Conservation (phyloP, 179 eudicot genomes). For the Actinidia polygama region DNA sequence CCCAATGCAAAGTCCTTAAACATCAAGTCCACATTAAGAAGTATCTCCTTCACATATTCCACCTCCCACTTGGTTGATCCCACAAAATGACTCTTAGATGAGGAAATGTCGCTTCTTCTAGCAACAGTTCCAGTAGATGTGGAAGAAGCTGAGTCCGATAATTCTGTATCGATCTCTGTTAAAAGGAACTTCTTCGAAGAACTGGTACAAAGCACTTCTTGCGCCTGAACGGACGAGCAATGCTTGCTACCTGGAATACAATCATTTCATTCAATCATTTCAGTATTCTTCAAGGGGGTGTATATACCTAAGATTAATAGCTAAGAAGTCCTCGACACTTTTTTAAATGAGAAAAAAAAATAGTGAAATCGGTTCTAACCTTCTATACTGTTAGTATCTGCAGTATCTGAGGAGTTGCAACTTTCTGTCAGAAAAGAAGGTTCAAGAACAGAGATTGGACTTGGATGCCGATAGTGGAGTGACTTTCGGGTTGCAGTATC, state of each 20-base stretch:
- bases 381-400: constrained; percentile 54
- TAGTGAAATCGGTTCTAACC: constrained; percentile 37
- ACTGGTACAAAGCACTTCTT: constrained; percentile 36
- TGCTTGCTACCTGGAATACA: constrained; percentile 65
- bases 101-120: constrained; percentile 13
- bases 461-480: constrained; percentile 52
- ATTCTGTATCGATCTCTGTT: constrained; percentile 56
- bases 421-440: constrained; percentile 64
- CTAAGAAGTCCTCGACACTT: too few relatives aligned
- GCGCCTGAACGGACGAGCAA: constrained; percentile 57
- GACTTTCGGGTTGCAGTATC: constrained; percentile 44
- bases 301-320: too few relatives aligned
- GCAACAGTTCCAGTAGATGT: constrained; percentile 29
- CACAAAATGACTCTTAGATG: neutral
- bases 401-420: constrained; percentile 73
- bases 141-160: constrained; percentile 67
- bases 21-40: constrained; percentile 53
- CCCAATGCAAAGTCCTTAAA: constrained; percentile 45
- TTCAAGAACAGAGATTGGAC: constrained; percentile 84
- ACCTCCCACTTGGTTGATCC: constrained; percentile 59
- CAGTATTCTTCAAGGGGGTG: neutral
- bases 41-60: constrained; percentile 63
- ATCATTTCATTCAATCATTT: neutral
- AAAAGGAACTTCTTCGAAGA: constrained; percentile 44
- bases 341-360: too few relatives aligned